phyloP scores from a whole-genome alignment of 192 early-diverging fungal species.

The Borealophlyctis nickersoniae region DNA sequence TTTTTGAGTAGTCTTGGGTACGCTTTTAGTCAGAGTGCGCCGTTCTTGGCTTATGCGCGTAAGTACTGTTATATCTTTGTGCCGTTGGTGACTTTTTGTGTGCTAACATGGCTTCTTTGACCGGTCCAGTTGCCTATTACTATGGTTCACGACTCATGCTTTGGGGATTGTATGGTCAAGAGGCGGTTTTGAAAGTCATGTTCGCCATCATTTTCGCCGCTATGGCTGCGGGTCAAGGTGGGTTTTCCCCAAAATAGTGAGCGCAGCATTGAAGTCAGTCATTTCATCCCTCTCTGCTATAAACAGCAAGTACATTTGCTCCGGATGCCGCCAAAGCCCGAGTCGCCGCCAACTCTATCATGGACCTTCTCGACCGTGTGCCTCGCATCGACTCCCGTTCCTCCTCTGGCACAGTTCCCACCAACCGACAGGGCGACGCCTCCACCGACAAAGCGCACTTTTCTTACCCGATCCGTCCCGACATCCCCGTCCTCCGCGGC shows the following conservation, averaged over 20 bases:
- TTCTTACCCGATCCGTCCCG: conserved; percentile 62
- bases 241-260: too few relatives aligned
- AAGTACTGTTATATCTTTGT: conserved; percentile 32
- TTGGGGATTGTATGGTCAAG: conserved; percentile 40
- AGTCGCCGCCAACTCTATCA: conserved; percentile 68
- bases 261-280: too few relatives aligned
- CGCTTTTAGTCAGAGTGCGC: conserved; percentile 68
- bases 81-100: conserved; percentile 5
- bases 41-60: conserved; percentile 66
- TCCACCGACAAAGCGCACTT: conserved; percentile 56
- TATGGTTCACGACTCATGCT: conserved; percentile 70
- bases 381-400: conserved; percentile 60
- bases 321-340: conserved; percentile 77
- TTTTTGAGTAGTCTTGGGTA: conserved; percentile 67
- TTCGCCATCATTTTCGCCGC: conserved; percentile 59
- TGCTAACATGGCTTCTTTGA: conserved; percentile 36
- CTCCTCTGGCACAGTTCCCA: conserved; percentile 13
- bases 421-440: conserved; percentile 58
- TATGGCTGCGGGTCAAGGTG: conserved; percentile 71
- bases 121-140: conserved; percentile 79
- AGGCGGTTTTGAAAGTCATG: conserved; percentile 43
- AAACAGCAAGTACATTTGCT: conserved; percentile 66
- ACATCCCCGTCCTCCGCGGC: conserved; percentile 55
- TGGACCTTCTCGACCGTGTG: conserved; percentile 68
- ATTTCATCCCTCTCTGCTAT: too few relatives aligned